These are phyloP conservation scores for Talaromyces sp. DNA, from an alignment of 2,329 filamentous ascomycete species.

Conservation along the genomic window DNA sequence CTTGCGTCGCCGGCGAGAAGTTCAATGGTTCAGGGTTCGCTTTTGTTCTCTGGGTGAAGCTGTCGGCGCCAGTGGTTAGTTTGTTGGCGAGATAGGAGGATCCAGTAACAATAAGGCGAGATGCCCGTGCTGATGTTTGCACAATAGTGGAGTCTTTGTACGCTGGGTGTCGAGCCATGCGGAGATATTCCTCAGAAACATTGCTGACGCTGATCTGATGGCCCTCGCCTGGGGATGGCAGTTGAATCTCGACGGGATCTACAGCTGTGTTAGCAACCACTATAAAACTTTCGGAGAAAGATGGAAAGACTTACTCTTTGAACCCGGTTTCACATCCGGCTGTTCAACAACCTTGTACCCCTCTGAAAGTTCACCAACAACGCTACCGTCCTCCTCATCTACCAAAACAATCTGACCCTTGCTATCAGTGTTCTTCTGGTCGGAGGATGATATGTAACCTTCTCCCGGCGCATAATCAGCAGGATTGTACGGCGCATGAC, in stretches of 20 bases:
- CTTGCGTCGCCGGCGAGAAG: conserved; percentile 79
- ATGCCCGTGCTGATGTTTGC: conserved; percentile 79
- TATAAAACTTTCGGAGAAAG: not conserved
- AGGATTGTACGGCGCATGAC: conserved; percentile 64
- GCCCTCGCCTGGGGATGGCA: conserved; percentile 43
- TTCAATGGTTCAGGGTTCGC: conserved; percentile 75
- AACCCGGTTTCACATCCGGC: conserved; percentile 70
- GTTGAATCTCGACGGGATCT: conserved; percentile 47
- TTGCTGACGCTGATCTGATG: conserved; percentile 46
- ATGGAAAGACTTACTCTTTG: conserved; percentile 63
- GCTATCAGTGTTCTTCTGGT: not conserved
- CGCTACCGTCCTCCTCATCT: conserved; percentile 92
- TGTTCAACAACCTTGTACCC: conserved; percentile 77
- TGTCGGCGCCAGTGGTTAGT: conserved; percentile 71
- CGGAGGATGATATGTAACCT: conserved; percentile 56
- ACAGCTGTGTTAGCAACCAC: conserved; percentile 13
- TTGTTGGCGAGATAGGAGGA: conserved; percentile 73
- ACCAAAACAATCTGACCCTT: conserved; percentile 74
- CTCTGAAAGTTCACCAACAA: conserved; percentile 85
- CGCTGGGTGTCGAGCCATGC: conserved; percentile 77
- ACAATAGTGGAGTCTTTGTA: conserved; percentile 85
- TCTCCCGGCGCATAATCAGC: conserved; percentile 73
- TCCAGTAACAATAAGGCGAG: conserved; percentile 84
- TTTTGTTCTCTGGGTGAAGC: conserved; percentile 73
- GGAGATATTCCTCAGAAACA: conserved; percentile 58